These are phyloP conservation scores for Ustilago vetiveriae DNA, from an alignment of 1,284 basidiomycete genomes.

Conservation along the genomic window DNA sequence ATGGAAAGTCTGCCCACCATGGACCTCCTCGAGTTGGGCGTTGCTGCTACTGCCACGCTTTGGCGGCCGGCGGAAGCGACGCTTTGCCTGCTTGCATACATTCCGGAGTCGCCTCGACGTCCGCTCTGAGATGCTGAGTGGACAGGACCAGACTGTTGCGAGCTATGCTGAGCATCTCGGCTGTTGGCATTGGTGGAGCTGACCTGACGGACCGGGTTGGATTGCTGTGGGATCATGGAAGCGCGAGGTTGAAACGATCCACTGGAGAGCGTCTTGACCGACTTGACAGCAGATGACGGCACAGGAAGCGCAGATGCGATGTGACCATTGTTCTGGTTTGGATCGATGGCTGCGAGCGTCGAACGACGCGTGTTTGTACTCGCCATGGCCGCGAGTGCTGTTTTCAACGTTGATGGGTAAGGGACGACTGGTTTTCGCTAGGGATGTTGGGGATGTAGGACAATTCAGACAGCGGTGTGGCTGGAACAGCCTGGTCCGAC, in stretches of 20 bases:
- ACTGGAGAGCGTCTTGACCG: conserved; percentile 35
- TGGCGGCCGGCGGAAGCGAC: conserved; percentile 44
- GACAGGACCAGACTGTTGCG: conserved; percentile 22
- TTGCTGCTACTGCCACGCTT: conserved; percentile 48
- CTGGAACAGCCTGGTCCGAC: neutral
- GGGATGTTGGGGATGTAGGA: neutral
- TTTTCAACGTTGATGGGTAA: neutral
- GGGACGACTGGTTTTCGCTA: conserved; percentile 8
- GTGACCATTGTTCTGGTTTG: conserved; percentile 55
- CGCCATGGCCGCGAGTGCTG: conserved; percentile 34
- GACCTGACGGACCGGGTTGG: conserved; percentile 16
- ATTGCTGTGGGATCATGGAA: conserved; percentile 51
- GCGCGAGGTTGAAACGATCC: conserved; percentile 35
- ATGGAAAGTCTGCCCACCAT: conserved; percentile 50
- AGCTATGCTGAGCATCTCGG: conserved; percentile 15
- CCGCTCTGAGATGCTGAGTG: conserved; percentile 35
- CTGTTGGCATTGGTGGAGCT: conserved; percentile 14
- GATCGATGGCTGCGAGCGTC: conserved; percentile 56
- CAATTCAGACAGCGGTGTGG: neutral
- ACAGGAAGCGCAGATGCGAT: conserved; percentile 41
- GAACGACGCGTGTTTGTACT: conserved; percentile 48
- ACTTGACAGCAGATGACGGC: conserved; percentile 46
- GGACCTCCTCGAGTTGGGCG: conserved; percentile 50
- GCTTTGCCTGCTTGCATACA: conserved; percentile 43
- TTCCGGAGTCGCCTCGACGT: conserved; percentile 31